A percentile compares a stretch with the other conserved stretches of the same genome.
phyloP scores from a whole-genome alignment of 306 rosid genomes.

The cucumber (Cucumis sativus) region DNA sequence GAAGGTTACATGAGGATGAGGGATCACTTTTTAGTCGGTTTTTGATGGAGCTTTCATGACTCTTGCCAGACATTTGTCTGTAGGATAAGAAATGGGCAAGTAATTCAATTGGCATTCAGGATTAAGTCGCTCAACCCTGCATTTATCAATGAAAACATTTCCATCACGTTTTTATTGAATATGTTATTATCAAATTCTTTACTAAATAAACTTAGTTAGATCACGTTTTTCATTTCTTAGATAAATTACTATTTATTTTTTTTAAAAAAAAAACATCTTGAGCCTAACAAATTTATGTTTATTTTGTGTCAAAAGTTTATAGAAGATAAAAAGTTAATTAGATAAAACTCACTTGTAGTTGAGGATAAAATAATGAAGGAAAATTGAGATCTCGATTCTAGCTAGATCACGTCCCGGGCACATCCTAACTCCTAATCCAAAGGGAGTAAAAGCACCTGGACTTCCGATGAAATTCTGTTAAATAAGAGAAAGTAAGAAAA shows the following conservation, averaged over 20 bases:
- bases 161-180: no score
- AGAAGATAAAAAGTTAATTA: fast-evolving
- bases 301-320: not conserved
- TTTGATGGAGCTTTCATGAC: not conserved
- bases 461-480: not conserved
- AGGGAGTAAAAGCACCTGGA: not conserved
- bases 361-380: not conserved
- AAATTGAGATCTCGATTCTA: not conserved
- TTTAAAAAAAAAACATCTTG: no score
- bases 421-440: not conserved
- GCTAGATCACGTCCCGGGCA: not conserved
- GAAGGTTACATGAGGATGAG: no score
- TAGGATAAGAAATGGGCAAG: not conserved
- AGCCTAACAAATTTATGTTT: no score
- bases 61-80: not conserved
- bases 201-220: no score
- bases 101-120: not conserved
- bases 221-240: no score
- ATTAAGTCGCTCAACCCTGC: not conserved
- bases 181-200: no score
- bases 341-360: not conserved
- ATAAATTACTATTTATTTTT: no score
- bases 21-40: not conserved
- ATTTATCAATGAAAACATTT: no score
- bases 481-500: no score